phyloP scores from a whole-genome alignment of 148 eudicot genomes.

The Selenicereus undatus region DNA sequence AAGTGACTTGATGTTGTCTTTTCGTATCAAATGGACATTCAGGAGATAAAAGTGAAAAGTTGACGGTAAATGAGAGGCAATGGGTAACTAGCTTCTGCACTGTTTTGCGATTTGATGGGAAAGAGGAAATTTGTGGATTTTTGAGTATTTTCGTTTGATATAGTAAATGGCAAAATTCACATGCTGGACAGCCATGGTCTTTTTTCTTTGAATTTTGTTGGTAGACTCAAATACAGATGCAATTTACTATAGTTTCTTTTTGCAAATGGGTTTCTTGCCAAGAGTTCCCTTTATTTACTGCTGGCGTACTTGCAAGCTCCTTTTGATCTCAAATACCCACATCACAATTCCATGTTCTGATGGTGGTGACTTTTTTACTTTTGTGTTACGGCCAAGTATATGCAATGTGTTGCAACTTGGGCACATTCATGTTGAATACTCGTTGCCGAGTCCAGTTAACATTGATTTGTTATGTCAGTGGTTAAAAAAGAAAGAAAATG shows the following conservation, averaged over 20 bases:
- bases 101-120: not conserved
- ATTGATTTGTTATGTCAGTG: not conserved
- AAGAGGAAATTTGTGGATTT: not conserved
- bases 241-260: not conserved
- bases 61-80: not conserved
- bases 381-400: too few species aligned
- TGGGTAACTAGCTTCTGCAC: not conserved
- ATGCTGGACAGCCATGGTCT: not conserved
- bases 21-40: not conserved
- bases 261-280: not conserved
- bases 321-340: too few species aligned
- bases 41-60: not conserved
- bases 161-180: not conserved
- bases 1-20: not conserved
- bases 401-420: too few species aligned
- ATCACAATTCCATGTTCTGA: too few species aligned
- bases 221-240: not conserved
- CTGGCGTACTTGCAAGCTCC: too few species aligned
- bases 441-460: not conserved
- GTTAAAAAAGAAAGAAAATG: too few species aligned
- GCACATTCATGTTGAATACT: not conserved
- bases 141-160: not conserved
- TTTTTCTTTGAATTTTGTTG: not conserved
- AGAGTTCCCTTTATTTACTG: too few species aligned
- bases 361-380: too few species aligned